Conservation (phyloP, 1,284 basidiomycete genomes). For the Cutaneotrichosporon daszewskae region DNA sequence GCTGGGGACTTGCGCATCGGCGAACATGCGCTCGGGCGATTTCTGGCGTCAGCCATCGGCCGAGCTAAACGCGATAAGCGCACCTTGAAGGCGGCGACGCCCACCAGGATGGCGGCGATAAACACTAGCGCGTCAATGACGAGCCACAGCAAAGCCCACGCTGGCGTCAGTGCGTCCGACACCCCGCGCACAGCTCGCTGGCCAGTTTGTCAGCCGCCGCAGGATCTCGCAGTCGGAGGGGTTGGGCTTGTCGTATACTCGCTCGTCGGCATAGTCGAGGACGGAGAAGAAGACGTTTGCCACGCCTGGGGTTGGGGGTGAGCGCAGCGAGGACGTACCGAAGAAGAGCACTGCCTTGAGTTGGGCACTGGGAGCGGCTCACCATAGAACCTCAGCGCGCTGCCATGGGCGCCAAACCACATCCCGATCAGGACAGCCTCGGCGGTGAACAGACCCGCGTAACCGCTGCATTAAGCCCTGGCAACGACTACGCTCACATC, state of each 20-base stretch:
- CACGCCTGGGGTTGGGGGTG: conserved; percentile 23
- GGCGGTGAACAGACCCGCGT: conserved; percentile 38
- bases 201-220: conserved; percentile 22
- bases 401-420: conserved; percentile 48
- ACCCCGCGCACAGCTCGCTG: background rate
- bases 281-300: conserved; percentile 47
- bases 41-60: conserved; percentile 15
- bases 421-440: conserved; percentile 45
- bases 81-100: conserved; percentile 43
- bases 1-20: conserved; percentile 20
- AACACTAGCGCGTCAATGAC: conserved; percentile 38
- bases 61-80: background rate
- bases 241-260: conserved; percentile 45
- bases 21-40: conserved; percentile 27
- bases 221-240: conserved; percentile 44
- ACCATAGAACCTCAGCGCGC: conserved; percentile 45
- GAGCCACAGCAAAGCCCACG: conserved; percentile 41
- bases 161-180: conserved; percentile 13
- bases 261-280: conserved; percentile 47
- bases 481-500: conserved; percentile 29
- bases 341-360: conserved; percentile 17
- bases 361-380: background rate
- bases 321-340: background rate
- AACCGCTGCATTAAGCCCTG: conserved; percentile 33
- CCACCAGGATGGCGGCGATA: conserved; percentile 42